These are phyloP conservation scores for Phytophthora brassicae DNA, from an alignment of 352 stramenopile species.

Conservation along the genomic window DNA sequence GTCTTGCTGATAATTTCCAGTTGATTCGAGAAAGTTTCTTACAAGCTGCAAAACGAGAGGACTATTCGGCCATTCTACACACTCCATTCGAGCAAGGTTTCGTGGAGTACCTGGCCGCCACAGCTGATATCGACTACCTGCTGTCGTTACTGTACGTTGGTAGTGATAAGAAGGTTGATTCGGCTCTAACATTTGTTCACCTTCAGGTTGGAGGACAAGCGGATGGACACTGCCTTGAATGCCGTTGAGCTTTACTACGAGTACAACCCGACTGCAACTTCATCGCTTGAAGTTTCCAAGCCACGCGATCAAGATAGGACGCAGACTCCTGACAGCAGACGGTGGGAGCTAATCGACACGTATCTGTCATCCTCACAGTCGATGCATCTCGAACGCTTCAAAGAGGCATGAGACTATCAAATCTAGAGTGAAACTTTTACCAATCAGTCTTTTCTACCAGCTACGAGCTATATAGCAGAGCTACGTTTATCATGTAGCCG, in stretches of 20 bases:
- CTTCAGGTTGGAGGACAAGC: conserved; percentile 41
- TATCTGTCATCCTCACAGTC: conserved; percentile 25
- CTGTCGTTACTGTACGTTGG: conserved; percentile 31
- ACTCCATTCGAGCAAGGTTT: conserved; percentile 49
- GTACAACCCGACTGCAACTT: conserved; percentile 23
- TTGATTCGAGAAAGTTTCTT: conserved; percentile 46
- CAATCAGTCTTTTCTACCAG: conserved; percentile 4
- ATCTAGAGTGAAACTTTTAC: conserved; percentile 2
- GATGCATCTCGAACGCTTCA: conserved; percentile 16
- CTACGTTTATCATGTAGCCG: conserved; percentile 18
- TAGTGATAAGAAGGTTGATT: background rate
- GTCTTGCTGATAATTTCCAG: conserved; percentile 37
- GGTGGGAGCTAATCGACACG: conserved; percentile 25
- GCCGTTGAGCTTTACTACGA: conserved; percentile 47
- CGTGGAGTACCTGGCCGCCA: conserved; percentile 51
- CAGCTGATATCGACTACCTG: conserved; percentile 33
- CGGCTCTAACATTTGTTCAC: conserved; percentile 1
- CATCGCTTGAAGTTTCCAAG: background rate
- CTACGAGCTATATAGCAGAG: conserved; percentile 2
- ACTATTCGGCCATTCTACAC: conserved; percentile 26
- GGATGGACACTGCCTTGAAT: conserved; percentile 36
- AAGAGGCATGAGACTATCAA: conserved; percentile 16
- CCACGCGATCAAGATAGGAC: background rate
- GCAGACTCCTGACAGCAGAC: conserved; percentile 1
- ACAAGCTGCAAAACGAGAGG: conserved; percentile 35